Conservation (phyloP, 1,284 basidiomycete genomes). For the Ceratobasidium sp. region DNA sequence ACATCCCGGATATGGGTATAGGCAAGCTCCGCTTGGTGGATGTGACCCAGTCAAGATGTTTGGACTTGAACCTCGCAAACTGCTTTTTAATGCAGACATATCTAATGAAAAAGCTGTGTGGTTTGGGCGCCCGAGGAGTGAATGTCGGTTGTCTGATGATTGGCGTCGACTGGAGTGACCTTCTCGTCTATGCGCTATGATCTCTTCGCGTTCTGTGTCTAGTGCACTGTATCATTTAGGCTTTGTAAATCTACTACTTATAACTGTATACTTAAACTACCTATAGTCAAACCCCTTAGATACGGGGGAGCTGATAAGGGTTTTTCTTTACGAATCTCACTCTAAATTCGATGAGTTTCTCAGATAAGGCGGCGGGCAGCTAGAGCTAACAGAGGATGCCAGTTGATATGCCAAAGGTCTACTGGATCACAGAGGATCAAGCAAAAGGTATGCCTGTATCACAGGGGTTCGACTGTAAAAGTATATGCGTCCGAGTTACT, state of each 20-base stretch:
- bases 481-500: not conserved
- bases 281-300: not conserved
- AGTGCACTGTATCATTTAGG: not conserved
- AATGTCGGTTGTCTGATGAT: constrained; percentile 21
- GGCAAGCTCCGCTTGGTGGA: not conserved
- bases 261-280: not conserved
- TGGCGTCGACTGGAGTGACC: constrained; percentile 12
- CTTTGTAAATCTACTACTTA: not conserved
- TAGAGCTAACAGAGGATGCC: too few species aligned
- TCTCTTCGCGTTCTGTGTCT: not conserved
- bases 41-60: constrained; percentile 12
- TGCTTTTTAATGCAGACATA: not conserved
- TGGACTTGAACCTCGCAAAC: not conserved
- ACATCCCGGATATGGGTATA: constrained; percentile 15
- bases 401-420: too few species aligned
- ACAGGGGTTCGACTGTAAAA: too few species aligned
- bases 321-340: too few species aligned
- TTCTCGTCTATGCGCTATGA: not conserved
- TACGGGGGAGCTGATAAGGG: too few species aligned
- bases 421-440: too few species aligned
- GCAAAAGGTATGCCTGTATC: too few species aligned
- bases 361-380: too few species aligned
- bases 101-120: not conserved
- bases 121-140: constrained; percentile 40
- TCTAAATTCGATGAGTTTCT: too few species aligned